These are phyloP conservation scores for Violaceomyces palustris DNA, from an alignment of 1,284 basidiomycete species.

Conservation along the genomic window DNA sequence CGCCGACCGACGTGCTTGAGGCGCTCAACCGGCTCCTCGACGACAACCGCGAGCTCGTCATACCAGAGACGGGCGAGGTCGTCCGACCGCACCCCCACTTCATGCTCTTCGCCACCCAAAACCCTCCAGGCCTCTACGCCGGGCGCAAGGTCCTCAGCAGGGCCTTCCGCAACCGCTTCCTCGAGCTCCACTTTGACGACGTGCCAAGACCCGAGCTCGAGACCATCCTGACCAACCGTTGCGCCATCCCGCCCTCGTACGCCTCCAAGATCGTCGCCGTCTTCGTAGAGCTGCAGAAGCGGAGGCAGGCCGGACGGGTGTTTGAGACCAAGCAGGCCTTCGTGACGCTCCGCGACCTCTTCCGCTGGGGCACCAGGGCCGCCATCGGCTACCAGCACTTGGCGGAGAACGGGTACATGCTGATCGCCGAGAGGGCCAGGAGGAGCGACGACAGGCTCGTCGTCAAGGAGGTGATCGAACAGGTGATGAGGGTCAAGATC, in stretches of 20 bases:
- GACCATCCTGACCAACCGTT: slow-evolving; percentile 61
- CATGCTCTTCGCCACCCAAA: slow-evolving; percentile 97
- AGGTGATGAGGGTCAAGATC: slow-evolving; percentile 80
- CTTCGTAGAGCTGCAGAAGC: slow-evolving; percentile 87
- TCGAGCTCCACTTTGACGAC: slow-evolving; percentile 96
- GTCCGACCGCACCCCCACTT: slow-evolving; percentile 90
- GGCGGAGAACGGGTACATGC: slow-evolving; percentile 95
- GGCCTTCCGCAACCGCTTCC: slow-evolving; percentile 95
- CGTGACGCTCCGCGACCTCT: slow-evolving; percentile 91
- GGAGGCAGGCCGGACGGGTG: slow-evolving; percentile 80
- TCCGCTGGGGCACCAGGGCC: slow-evolving; percentile 90
- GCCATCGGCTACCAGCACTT: slow-evolving; percentile 81
- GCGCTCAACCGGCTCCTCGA: slow-evolving; percentile 93
- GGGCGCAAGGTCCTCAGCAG: slow-evolving; percentile 92
- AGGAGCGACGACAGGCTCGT: slow-evolving; percentile 76
- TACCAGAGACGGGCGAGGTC: slow-evolving; percentile 94
- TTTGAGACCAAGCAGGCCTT: slow-evolving; percentile 98
- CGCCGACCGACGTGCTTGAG: slow-evolving; percentile 95
- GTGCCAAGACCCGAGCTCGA: slow-evolving; percentile 91
- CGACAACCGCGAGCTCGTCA: slow-evolving; percentile 92
- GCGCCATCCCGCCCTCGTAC: slow-evolving; percentile 58
- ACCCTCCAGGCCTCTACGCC: slow-evolving; percentile 94
- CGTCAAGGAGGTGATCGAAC: slow-evolving; percentile 89
- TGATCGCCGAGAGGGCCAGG: slow-evolving; percentile 85
- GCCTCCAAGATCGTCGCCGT: slow-evolving; percentile 84